These are phyloP conservation scores for Eimeria falciformis DNA, from an alignment of 169 alveolate species.

Conservation along the genomic window DNA sequence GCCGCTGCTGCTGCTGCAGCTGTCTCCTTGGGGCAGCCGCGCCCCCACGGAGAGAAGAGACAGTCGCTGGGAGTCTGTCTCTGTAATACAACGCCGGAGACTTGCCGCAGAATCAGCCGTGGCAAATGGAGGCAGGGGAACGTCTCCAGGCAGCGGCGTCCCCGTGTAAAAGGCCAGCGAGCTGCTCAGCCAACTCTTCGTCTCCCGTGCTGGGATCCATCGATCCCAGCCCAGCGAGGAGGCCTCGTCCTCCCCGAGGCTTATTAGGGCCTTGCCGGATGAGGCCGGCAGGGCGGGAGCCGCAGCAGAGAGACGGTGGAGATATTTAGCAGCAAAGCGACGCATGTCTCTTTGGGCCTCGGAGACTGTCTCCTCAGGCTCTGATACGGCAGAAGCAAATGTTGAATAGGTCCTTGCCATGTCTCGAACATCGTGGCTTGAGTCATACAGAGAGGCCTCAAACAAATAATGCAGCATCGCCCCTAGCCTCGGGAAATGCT, in stretches of 20 bases:
- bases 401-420: slow-evolving; percentile 34
- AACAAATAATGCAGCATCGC: slow-evolving; percentile 33
- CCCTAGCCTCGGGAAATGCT: slow-evolving; percentile 38
- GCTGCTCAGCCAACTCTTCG: not conserved
- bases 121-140: slow-evolving; percentile 44
- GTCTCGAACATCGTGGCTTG: slow-evolving; percentile 77
- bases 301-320: not conserved
- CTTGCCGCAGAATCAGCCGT: not conserved
- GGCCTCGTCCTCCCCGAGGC: not conserved
- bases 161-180: not conserved
- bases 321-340: not conserved
- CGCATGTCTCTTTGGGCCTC: not conserved
- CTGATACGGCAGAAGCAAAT: not conserved
- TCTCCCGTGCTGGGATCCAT: not conserved
- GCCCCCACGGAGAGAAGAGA: not conserved
- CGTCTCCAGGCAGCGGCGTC: slow-evolving; percentile 16
- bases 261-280: not conserved
- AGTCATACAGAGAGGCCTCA: slow-evolving; percentile 63
- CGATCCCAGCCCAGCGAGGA: not conserved
- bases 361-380: not conserved
- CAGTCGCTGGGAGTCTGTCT: not conserved
- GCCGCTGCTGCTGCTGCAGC: not conserved
- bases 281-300: not conserved
- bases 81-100: slow-evolving; percentile 17
- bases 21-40: not conserved